phyloP scores from a whole-genome alignment of 2,329 filamentous ascomycete species.

The Coniochaeta sp. region DNA sequence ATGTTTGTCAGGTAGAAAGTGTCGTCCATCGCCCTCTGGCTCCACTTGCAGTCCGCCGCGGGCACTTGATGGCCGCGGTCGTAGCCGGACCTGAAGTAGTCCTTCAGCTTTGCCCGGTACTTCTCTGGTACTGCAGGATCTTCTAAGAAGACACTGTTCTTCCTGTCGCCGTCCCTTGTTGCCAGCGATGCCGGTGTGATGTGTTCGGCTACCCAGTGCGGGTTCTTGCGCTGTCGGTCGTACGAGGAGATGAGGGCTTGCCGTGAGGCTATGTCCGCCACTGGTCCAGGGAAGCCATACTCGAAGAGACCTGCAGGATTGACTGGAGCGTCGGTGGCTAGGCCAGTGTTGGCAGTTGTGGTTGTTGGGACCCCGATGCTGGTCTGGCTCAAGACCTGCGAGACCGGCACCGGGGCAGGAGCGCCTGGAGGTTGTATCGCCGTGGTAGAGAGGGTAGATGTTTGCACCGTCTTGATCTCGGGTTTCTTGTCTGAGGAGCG shows the following conservation, averaged over 20 bases:
- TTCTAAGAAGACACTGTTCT: slow-evolving; percentile 76
- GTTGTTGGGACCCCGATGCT: slow-evolving; percentile 18
- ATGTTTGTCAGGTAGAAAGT: slow-evolving; percentile 94
- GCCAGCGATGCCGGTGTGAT: slow-evolving; percentile 84
- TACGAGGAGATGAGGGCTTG: slow-evolving; percentile 76
- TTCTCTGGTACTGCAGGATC: slow-evolving; percentile 71
- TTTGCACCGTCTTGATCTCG: slow-evolving; percentile 18
- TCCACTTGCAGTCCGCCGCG: slow-evolving; percentile 94
- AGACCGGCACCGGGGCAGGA: slow-evolving; percentile 41
- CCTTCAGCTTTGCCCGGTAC: slow-evolving; percentile 84
- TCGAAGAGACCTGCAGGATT: slow-evolving; percentile 72
- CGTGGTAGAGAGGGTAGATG: slow-evolving; percentile 24
- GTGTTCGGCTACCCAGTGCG: slow-evolving; percentile 92
- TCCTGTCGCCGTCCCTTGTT: slow-evolving; percentile 69
- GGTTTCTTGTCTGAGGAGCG: slow-evolving; percentile 38
- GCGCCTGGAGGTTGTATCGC: slow-evolving; percentile 16
- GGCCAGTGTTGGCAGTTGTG: slow-evolving; percentile 13
- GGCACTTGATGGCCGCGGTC: slow-evolving; percentile 96
- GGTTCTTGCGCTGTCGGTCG: slow-evolving; percentile 86
- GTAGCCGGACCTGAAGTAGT: slow-evolving; percentile 93
- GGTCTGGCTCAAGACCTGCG: slow-evolving; percentile 41
- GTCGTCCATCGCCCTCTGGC: slow-evolving; percentile 86
- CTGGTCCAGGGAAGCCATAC: slow-evolving; percentile 87
- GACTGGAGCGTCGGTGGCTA: slow-evolving; percentile 41
- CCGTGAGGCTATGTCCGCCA: slow-evolving; percentile 72